Evolutionary conservation across 768 basidiomycete genomes (phyloP).

Genomic region (Boletus patriciae): DNA sequence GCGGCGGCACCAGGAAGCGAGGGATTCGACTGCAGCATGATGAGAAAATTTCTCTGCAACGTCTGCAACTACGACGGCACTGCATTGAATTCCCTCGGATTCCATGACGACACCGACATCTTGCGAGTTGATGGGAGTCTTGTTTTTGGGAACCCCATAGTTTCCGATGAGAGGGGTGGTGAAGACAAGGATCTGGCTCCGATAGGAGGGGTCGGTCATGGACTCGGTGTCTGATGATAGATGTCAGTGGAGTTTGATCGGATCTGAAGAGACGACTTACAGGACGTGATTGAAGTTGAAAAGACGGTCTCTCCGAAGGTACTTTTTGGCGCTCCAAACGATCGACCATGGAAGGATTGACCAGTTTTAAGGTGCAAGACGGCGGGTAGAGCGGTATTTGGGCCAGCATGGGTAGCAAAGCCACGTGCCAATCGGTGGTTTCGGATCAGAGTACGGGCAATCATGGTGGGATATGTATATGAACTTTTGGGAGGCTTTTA

Average conservation of each 20-base stretch:
- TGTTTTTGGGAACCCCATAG: slow-evolving; percentile 91
- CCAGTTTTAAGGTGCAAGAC: slow-evolving; percentile 91
- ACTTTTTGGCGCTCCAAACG: slow-evolving; percentile 86
- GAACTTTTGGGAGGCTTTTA: slow-evolving; percentile 31
- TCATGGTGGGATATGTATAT: slow-evolving; percentile 44
- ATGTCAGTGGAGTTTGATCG: slow-evolving; percentile 8
- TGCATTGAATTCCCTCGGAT: slow-evolving; percentile 85
- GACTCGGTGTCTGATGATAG: slow-evolving; percentile 86
- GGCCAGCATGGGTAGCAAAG: slow-evolving; percentile 65
- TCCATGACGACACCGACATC: slow-evolving; percentile 90
- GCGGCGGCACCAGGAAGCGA: slow-evolving; percentile 91
- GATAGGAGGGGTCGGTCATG: slow-evolving; percentile 99
- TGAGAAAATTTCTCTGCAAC: slow-evolving; percentile 95
- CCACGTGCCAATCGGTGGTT: slow-evolving; percentile 53
- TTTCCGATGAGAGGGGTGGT: slow-evolving; percentile 98
- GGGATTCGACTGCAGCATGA: slow-evolving; percentile 88
- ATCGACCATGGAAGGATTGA: slow-evolving; percentile 85
- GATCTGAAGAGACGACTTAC: slow-evolving; percentile 45
- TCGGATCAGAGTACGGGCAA: slow-evolving; percentile 53
- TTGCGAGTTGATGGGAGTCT: slow-evolving; percentile 62
- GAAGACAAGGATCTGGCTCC: slow-evolving; percentile 97
- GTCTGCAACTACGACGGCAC: slow-evolving; percentile 90
- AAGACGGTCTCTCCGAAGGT: slow-evolving; percentile 98
- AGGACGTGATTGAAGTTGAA: slow-evolving; percentile 97
- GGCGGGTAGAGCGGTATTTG: slow-evolving; percentile 60